Evolutionary conservation across 495 filamentous ascomycete species (phyloP), one percentile per base, ranked within the genome.

Genomic region (Neurospora tetraspora): DNA sequence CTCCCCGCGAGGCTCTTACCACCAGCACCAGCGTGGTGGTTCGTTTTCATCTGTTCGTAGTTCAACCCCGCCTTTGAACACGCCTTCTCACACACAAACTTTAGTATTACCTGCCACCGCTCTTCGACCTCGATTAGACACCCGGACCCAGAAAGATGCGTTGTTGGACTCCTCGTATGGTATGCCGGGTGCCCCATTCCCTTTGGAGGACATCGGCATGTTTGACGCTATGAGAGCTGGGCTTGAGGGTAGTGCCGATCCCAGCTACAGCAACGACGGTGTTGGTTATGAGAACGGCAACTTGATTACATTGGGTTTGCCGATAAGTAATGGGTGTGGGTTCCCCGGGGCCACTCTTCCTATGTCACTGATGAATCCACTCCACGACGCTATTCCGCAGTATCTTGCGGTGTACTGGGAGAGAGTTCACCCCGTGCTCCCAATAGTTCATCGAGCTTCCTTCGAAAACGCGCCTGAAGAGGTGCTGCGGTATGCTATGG

Each of bases 331-430:
- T 6, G 73, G 73, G 14, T 77, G 74, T 53, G 72, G 72, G 23
- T 70, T 75, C 43, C 69, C 80, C 61, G 74, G 74, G 45, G 71
- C 78, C 72, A 73, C 81, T 59, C 78, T 82, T 70, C 74, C 80
- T 37, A 77, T 77, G 12, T 69, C 78, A 71, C 74, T 85, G 69
- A 76, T 77, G 53, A 39, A 77, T 43, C 73, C 80, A 18, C 78
- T 83, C 59, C 77, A 73, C 6, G 73, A 70, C 31, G 76, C 77
- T 12, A 77, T 83, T 59, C 80, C 83, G 65, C 75, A 74, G 61
- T 86, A 86, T 71, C 74, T 86, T 65, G 80, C 80, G 16, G 75
- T 80, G 65, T 86, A 86, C 78, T 86, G 83, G 84, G 77, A 78
- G 40, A 77, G 75, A 39, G 82, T 84, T 68, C 81, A 85, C 74